Conservation (phyloP, 176 grass and related monocot genomes). For the barley (Hordeum vulgare) region MorexV3_pseudomolecules_assembly NC_058522.1:478140721-478141220, state of each 20-base stretch:
- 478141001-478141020: constrained; percentile 1
- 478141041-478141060: constrained; percentile 27
- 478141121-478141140: constrained; percentile 18
- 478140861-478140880: constrained; percentile 24
- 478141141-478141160: constrained; percentile 26
- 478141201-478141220: constrained; percentile 79
- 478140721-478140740: constrained; percentile 26
- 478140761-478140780: constrained; percentile 47
- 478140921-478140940: constrained; percentile 31
- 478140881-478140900: constrained; percentile 27
- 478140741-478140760: constrained; percentile 29
- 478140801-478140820: constrained; percentile 27
- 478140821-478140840: constrained; percentile 26
- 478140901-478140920: constrained; percentile 27
- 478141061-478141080: constrained; percentile 22
- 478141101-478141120: constrained; percentile 8
- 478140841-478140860: constrained; percentile 35
- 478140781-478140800: constrained; percentile 23
- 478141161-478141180: constrained; percentile 68
- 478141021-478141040: constrained; percentile 46
- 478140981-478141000: constrained; percentile 20
- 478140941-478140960: constrained; percentile 62
- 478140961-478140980: constrained; percentile 24
- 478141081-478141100: background rate
- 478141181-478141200: constrained; percentile 52